Evolutionary conservation across 345 rosid genomes (phyloP).

Genomic region (Brassica incana): DNA sequence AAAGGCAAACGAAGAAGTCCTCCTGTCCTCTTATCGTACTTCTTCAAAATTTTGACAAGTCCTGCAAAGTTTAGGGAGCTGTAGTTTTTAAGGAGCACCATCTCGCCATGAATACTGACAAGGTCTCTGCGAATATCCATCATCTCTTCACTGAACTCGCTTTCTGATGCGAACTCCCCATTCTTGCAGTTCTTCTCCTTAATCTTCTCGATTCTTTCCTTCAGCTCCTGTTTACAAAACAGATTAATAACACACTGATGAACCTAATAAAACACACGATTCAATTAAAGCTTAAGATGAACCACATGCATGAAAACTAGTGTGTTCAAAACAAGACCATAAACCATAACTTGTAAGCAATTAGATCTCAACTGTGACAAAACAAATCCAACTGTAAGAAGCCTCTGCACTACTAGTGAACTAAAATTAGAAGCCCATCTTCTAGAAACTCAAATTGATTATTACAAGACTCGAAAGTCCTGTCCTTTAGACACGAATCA

Average conservation of each 20-base stretch:
- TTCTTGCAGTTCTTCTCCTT: slow-evolving; percentile 55
- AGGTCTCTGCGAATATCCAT: slow-evolving; percentile 92
- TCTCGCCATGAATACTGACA: slow-evolving; percentile 85
- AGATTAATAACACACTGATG: slow-evolving; percentile 1
- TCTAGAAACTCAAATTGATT: background rate
- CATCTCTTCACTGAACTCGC: slow-evolving; percentile 84
- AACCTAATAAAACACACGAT: background rate
- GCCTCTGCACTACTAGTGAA: background rate
- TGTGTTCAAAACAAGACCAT: background rate
- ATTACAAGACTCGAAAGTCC: background rate
- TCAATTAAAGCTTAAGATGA: background rate
- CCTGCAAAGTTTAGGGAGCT: slow-evolving; percentile 86
- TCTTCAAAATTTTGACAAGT: slow-evolving; percentile 80
- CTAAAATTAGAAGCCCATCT: background rate
- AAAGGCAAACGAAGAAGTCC: slow-evolving; percentile 74
- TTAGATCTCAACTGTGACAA: background rate
- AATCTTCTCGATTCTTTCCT: slow-evolving; percentile 67
- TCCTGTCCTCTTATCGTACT: slow-evolving; percentile 89
- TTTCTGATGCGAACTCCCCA: slow-evolving; percentile 58
- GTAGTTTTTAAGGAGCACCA: background rate
- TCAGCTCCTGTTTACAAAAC: slow-evolving; percentile 61
- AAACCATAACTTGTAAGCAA: background rate
- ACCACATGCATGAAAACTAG: background rate
- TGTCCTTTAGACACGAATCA: background rate
- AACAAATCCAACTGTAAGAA: background rate